Percentiles rank a stretch among this genome's conserved stretches.
These are phyloP conservation scores for Trypanosomatidae sp. DNA, from an alignment of 208 protist genomes.

Conservation along the genomic window DNA sequence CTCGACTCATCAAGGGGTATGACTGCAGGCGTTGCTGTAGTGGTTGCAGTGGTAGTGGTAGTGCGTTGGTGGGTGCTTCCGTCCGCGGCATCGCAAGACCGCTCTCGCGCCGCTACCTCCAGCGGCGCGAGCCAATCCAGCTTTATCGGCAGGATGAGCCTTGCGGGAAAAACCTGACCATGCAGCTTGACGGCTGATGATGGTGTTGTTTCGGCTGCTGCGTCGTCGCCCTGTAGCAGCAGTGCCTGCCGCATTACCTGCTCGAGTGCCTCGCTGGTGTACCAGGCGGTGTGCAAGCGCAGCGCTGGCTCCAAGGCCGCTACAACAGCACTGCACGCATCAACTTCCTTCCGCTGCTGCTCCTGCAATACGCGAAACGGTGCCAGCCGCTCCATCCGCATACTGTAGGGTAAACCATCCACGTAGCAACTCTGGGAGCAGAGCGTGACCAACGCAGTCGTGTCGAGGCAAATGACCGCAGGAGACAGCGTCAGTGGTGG, in stretches of 20 bases:
- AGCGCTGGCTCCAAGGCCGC: slow-evolving; percentile 46
- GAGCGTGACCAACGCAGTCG: slow-evolving; percentile 69
- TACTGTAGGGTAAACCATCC: slow-evolving; percentile 12
- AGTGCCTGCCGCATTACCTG: slow-evolving; percentile 17
- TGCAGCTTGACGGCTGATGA: neutral
- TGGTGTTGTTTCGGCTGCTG: neutral
- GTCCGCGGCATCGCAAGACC: neutral
- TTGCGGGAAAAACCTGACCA: neutral
- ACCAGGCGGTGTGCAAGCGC: slow-evolving; percentile 34
- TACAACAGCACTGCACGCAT: slow-evolving; percentile 29
- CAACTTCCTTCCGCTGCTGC: slow-evolving; percentile 48
- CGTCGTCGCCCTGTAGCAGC: neutral
- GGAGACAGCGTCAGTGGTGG: slow-evolving; percentile 12
- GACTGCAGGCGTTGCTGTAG: neutral
- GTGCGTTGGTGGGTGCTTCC: neutral
- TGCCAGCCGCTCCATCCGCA: slow-evolving; percentile 27
- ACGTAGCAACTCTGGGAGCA: slow-evolving; percentile 66
- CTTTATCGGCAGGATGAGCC: neutral
- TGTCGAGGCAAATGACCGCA: slow-evolving; percentile 63
- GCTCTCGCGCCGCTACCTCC: slow-evolving; percentile 1
- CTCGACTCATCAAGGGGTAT: slow-evolving; percentile 10
- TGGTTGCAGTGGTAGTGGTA: neutral
- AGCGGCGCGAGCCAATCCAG: slow-evolving; percentile 15
- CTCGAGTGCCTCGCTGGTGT: slow-evolving; percentile 13
- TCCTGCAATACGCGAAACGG: slow-evolving; percentile 52